Conservation (phyloP, 148 eudicot species). For the Cornus suecica region DNA sequence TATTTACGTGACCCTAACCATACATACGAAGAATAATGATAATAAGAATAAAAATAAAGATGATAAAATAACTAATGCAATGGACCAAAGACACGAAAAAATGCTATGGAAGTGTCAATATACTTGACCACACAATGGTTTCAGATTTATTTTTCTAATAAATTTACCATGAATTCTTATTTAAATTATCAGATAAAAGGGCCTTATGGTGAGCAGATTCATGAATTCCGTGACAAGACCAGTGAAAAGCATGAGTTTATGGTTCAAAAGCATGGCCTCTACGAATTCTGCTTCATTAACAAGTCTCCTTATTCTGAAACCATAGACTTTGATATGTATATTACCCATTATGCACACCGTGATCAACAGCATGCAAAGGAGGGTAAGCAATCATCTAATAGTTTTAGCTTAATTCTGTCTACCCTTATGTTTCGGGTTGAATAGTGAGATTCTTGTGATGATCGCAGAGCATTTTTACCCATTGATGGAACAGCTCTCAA, state of each 20-base stretch:
- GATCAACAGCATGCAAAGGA: constrained; percentile 79
- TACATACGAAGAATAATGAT: no score
- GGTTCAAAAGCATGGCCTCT: constrained; percentile 50
- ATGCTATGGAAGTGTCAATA: no score
- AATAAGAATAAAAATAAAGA: no score
- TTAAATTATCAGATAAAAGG: constrained; percentile 58
- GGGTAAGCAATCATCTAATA: constrained; percentile 29
- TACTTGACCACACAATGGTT: not conserved
- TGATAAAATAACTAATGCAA: no score
- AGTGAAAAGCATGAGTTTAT: constrained; percentile 70
- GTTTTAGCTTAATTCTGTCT: not conserved
- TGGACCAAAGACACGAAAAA: no score
- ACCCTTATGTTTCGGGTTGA: not conserved
- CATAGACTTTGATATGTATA: constrained; percentile 69
- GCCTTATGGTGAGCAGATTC: constrained; percentile 56
- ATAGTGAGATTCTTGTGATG: not conserved
- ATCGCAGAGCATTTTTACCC: constrained; percentile 74
- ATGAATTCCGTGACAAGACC: constrained; percentile 46
- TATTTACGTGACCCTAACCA: no score
- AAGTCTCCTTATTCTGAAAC: constrained; percentile 82
- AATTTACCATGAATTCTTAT: not conserved
- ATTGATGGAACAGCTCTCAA: constrained; percentile 62
- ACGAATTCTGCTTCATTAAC: constrained; percentile 70
- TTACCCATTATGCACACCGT: constrained; percentile 46
- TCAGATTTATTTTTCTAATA: not conserved